Conservation (phyloP, 805 yeast species). For the Candida insectalens region DNA sequence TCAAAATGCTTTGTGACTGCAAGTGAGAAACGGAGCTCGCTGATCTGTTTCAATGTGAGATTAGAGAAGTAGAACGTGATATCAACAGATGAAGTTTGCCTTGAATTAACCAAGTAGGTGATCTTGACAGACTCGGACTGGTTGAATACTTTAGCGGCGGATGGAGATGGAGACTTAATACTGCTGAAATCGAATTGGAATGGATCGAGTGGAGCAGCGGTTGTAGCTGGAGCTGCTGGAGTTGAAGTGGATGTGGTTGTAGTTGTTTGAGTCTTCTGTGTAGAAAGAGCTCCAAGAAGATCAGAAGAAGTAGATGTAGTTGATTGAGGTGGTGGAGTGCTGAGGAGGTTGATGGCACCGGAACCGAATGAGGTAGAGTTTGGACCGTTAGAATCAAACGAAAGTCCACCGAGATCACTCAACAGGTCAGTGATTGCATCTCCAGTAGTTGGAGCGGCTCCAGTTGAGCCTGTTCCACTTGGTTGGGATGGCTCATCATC, state of each 20-base stretch:
- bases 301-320: conserved; percentile 5
- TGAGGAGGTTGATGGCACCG: conserved; percentile 24
- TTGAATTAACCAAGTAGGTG: conserved; percentile 14
- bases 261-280: background rate
- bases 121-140: conserved; percentile 15
- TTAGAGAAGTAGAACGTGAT: conserved; percentile 16
- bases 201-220: conserved; percentile 19
- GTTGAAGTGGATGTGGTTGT: conserved; percentile 2
- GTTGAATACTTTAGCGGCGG: conserved; percentile 5
- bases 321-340: conserved; percentile 18
- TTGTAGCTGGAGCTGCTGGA: conserved; percentile 4
- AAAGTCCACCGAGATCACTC: conserved; percentile 57
- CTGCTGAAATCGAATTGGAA: conserved; percentile 24
- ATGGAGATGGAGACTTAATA: background rate
- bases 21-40: conserved; percentile 26
- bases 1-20: conserved; percentile 26
- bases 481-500: conserved; percentile 25
- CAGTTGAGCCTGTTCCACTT: conserved; percentile 9
- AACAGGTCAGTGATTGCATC: conserved; percentile 57
- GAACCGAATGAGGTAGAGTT: conserved; percentile 11
- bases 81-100: conserved; percentile 9
- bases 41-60: conserved; percentile 39
- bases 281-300: conserved; percentile 7
- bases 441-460: conserved; percentile 27
- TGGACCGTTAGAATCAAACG: conserved; percentile 26